These are phyloP conservation scores for Sphaerobolus stellatus DNA, from an alignment of 1,284 basidiomycete species.

Conservation along the genomic window DNA sequence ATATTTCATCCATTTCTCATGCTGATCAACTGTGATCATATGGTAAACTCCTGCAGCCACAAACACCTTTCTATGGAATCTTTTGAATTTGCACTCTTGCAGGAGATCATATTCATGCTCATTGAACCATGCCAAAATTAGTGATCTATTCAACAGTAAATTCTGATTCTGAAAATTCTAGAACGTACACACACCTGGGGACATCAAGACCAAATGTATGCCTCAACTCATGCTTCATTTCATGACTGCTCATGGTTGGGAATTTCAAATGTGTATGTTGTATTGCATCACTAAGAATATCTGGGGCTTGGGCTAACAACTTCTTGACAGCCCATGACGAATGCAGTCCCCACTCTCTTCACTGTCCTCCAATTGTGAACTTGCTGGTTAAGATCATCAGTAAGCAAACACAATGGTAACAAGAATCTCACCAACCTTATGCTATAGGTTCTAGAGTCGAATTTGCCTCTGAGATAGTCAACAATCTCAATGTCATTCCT, in stretches of 20 bases:
- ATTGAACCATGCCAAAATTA: background rate
- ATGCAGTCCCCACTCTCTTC: background rate
- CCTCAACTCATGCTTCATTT: background rate
- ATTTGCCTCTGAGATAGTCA: background rate
- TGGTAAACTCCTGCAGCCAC: constrained; percentile 41
- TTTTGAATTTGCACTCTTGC: constrained; percentile 9
- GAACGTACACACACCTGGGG: background rate
- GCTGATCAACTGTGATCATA: constrained; percentile 37
- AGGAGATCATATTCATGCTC: background rate
- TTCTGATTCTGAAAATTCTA: background rate
- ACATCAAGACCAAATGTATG: background rate
- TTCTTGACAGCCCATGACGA: background rate
- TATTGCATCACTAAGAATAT: background rate
- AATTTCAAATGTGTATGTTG: background rate
- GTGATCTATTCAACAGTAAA: background rate
- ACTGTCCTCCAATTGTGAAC: background rate
- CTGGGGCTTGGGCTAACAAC: background rate
- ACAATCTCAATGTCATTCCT: background rate
- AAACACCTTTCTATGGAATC: constrained; percentile 29
- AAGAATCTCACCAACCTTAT: background rate
- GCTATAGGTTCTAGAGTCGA: background rate
- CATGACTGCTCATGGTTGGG: constrained; percentile 7
- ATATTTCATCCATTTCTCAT: constrained; percentile 43
- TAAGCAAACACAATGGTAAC: no score
- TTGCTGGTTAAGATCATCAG: background rate